These are phyloP conservation scores for Termitomyces sp. DNA, from an alignment of 768 basidiomycete genomes.

Conservation along the genomic window DNA sequence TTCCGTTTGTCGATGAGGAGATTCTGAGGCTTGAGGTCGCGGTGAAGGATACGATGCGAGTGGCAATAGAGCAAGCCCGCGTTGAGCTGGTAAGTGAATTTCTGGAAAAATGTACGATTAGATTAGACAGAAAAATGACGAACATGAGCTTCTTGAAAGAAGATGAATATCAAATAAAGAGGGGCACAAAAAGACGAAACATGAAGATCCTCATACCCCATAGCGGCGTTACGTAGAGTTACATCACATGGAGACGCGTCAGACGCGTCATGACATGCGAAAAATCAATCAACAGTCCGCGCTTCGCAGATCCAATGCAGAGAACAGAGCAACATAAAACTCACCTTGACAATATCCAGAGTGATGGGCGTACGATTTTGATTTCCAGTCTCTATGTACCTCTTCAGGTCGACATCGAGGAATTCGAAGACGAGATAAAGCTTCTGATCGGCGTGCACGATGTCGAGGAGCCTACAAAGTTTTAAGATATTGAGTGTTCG, in stretches of 20 bases:
- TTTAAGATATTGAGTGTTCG: not conserved
- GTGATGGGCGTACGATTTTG: slow-evolving; percentile 69
- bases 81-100: slow-evolving; percentile 93
- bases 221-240: not conserved
- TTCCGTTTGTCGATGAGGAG: slow-evolving; percentile 85
- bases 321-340: slow-evolving; percentile 19
- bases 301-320: not conserved
- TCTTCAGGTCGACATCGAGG: slow-evolving; percentile 93
- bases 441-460: slow-evolving; percentile 96
- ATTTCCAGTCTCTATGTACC: slow-evolving; percentile 91
- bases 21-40: slow-evolving; percentile 96
- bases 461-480: slow-evolving; percentile 77
- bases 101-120: slow-evolving; percentile 45
- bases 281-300: not conserved
- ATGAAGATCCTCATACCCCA: not conserved
- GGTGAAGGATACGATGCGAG: slow-evolving; percentile 92
- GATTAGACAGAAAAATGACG: not conserved
- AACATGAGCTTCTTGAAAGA: not conserved
- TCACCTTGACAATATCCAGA: slow-evolving; percentile 76
- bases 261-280: slow-evolving; percentile 15
- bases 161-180: not conserved
- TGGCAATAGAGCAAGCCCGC: slow-evolving; percentile 94
- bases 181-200: not conserved
- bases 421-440: slow-evolving; percentile 98
- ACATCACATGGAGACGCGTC: slow-evolving; percentile 13